A percentile compares a stretch with the other conserved stretches of the same genome.
These are phyloP conservation scores for Leptosphaerulina australis DNA, from an alignment of 2,329 filamentous ascomycete species.

Conservation along the genomic window DNA sequence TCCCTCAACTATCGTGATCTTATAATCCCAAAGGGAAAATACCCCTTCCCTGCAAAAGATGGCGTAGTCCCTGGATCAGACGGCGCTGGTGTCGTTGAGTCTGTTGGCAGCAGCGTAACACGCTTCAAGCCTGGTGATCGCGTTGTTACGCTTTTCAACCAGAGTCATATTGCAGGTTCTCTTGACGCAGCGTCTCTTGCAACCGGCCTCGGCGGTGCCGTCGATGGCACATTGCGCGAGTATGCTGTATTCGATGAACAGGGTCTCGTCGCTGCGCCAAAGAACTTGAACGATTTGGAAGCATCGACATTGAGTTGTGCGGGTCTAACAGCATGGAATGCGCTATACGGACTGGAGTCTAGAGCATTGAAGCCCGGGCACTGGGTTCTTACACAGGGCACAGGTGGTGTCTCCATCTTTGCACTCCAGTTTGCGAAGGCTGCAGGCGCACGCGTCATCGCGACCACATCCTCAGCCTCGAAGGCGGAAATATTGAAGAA, in stretches of 20 bases:
- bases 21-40: conserved; percentile 55
- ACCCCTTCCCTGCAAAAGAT: conserved; percentile 52
- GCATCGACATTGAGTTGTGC: conserved; percentile 56
- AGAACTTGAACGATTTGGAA: conserved; percentile 57
- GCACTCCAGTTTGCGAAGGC: conserved; percentile 64
- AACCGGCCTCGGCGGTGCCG: conserved; percentile 69
- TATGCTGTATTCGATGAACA: conserved; percentile 70
- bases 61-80: conserved; percentile 57
- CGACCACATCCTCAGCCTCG: conserved; percentile 59
- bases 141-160: conserved; percentile 68
- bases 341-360: conserved; percentile 56
- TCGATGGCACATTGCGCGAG: conserved; percentile 72
- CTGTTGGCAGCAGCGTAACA: conserved; percentile 61
- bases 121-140: conserved; percentile 64
- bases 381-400: conserved; percentile 71
- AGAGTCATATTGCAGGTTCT: conserved; percentile 60
- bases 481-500: conserved; percentile 60
- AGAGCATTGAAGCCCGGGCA: conserved; percentile 47
- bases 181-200: conserved; percentile 47
- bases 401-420: conserved; percentile 71
- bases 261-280: conserved; percentile 69
- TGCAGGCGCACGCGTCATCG: conserved; percentile 62
- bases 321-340: conserved; percentile 58
- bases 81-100: conserved; percentile 59
- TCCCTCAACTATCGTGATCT: conserved; percentile 59